phyloP scores from a whole-genome alignment of 2,329 filamentous ascomycete species.

The Ascochyta fabae region DNA sequence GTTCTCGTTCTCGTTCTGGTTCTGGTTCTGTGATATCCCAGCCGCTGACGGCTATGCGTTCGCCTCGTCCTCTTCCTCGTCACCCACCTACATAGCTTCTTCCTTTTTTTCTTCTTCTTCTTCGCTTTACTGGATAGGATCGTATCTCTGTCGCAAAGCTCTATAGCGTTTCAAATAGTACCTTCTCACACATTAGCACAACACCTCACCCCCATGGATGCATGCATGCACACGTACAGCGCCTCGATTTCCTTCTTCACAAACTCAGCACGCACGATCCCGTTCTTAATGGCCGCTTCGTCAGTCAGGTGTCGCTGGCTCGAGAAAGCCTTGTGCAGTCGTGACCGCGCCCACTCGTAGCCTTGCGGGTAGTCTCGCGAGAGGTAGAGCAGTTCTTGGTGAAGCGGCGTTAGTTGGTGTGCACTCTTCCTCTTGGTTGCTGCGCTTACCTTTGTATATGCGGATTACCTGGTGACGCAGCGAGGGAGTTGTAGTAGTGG shows the following conservation, averaged over 20 bases:
- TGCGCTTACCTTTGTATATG: conserved; percentile 79
- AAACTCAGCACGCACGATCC: conserved; percentile 80
- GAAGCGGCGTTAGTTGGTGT: too few species aligned
- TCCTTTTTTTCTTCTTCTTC: too few species aligned
- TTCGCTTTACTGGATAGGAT: conserved; percentile 35
- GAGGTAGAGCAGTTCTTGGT: conserved; percentile 78
- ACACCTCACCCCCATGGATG: too few species aligned
- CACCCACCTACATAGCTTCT: background rate
- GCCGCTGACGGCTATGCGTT: conserved; percentile 14
- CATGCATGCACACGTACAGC: conserved; percentile 66
- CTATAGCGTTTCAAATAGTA: conserved; percentile 91
- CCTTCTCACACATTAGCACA: too few species aligned
- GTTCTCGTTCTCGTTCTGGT: background rate
- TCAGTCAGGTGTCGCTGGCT: conserved; percentile 73
- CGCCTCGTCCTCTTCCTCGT: background rate
- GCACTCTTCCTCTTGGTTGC: too few species aligned
- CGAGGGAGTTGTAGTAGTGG: conserved; percentile 55
- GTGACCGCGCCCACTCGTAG: conserved; percentile 78
- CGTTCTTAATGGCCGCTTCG: conserved; percentile 75
- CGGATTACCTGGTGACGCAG: conserved; percentile 80
- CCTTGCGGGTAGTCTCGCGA: conserved; percentile 88
- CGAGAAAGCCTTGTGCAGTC: conserved; percentile 85
- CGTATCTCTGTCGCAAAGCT: conserved; percentile 81
- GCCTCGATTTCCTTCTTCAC: conserved; percentile 96
- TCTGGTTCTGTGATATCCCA: conserved; percentile 16